These are phyloP conservation scores for Leishmania gerbilli DNA, from an alignment of 208 protist genomes.

Conservation along the genomic window DNA sequence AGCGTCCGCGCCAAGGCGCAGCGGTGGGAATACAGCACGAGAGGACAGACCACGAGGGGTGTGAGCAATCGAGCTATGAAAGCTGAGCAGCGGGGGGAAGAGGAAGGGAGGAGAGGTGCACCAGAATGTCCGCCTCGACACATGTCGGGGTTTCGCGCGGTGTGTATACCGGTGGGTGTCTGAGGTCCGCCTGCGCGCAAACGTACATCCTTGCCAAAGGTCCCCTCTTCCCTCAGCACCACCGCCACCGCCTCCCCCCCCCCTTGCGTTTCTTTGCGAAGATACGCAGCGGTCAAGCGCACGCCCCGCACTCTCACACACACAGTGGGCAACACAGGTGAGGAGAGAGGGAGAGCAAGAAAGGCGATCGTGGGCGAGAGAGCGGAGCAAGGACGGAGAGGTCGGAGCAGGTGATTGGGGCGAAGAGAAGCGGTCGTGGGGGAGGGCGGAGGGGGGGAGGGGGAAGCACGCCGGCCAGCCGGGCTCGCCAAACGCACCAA, in stretches of 20 bases:
- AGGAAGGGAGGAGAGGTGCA: background rate
- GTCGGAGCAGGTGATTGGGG: background rate
- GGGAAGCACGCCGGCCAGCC: too few relatives aligned
- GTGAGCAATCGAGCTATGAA: background rate
- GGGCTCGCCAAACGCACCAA: background rate
- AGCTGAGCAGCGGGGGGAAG: conserved; percentile 2
- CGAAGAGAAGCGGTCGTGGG: background rate
- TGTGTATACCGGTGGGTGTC: background rate
- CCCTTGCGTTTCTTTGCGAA: background rate
- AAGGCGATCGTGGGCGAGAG: background rate
- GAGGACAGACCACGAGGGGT: background rate
- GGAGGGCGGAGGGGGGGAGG: too few relatives aligned
- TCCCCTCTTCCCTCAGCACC: background rate
- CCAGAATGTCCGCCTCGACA: too few relatives aligned
- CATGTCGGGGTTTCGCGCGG: background rate
- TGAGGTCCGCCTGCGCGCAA: background rate
- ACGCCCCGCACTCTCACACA: too few relatives aligned
- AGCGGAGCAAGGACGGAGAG: background rate
- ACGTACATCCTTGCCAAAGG: too few relatives aligned
- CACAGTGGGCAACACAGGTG: background rate
- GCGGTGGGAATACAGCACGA: background rate
- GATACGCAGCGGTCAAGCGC: background rate
- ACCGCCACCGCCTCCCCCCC: too few relatives aligned
- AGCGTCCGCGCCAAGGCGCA: background rate
- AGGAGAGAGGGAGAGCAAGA: background rate